These are phyloP conservation scores for Acidomyces sp. DNA, from an alignment of 495 filamentous ascomycete species.

Conservation along the genomic window DNA sequence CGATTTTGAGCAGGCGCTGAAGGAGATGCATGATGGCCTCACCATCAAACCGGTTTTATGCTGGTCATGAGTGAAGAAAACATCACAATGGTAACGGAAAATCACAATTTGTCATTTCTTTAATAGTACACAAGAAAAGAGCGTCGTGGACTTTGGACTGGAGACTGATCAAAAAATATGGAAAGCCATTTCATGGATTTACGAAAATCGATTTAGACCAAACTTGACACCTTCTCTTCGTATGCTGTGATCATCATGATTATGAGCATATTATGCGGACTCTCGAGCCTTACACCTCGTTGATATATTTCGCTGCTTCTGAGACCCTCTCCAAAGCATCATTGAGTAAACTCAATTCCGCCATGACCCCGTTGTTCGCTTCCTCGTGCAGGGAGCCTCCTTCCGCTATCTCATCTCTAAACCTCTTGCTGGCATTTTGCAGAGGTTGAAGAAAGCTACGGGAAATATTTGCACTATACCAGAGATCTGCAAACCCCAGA, in stretches of 20 bases:
- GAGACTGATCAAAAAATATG: no score
- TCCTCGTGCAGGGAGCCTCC: constrained; percentile 23
- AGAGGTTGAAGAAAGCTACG: constrained; percentile 40
- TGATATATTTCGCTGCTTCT: constrained; percentile 12
- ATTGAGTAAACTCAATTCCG: constrained; percentile 19
- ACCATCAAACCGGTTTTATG: constrained; percentile 24
- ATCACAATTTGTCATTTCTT: no score
- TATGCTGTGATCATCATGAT: no score
- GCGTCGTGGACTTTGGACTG: no score
- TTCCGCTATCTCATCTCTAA: constrained; percentile 27
- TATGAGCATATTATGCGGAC: no score
- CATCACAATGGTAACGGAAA: no score
- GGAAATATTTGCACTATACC: constrained; percentile 28
- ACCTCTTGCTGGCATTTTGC: constrained; percentile 29
- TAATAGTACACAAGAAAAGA: no score
- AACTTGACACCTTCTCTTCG: no score
- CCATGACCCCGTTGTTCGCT: constrained; percentile 4
- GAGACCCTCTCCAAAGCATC: constrained; percentile 16
- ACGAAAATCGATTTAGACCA: no score
- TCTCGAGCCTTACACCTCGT: no score
- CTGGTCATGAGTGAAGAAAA: no score
- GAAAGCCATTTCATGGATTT: no score
- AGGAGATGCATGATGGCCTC: constrained; percentile 31
- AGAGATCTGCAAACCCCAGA: constrained; percentile 34
- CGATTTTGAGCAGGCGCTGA: constrained; percentile 41